Base-by-base conservation (phyloP, 495 filamentous ascomycete species). In the Collariella sp. region DNA sequence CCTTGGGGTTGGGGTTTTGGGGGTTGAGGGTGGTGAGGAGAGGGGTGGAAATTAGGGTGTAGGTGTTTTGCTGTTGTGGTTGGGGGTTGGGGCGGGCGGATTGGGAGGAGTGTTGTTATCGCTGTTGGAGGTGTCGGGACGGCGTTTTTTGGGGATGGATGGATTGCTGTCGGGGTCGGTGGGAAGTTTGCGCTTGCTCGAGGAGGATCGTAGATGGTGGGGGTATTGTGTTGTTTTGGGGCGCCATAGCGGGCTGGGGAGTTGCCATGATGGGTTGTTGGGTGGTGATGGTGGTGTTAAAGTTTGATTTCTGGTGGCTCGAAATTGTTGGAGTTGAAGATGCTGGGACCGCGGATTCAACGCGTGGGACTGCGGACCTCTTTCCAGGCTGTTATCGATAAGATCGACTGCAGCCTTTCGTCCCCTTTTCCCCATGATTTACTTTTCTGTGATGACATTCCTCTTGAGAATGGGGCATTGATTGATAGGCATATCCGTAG, bases 11-110 rank as follows among this genome's bases (percentile, higher is more conserved):
- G n/a, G n/a, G n/a, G n/a, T n/a, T n/a, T n/a, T n/a, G 26, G 15
- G 36, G 43, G 9, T 31, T 46, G 18, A 72, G 59, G 35, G 39
- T 58, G 36, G 54, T 38, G 54, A 72, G 57, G 35, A 69, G 38
- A 5, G 62, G 54, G n/a, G 52, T 55, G 63, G 66, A 60, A 15
- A 58, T 48, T 43, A 58, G 52, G 41, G 50, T 47, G 45, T 58
- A 64, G 20, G 50, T 34, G 59, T 55, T 50, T 55, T 33, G 42
- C 13, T 15, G 56, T 12, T 19, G 46, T n/a, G 9, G 34, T 38
- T 50, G 46, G 34, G 35, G 20, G 23, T 39, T n/a, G 42, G 19
- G 46, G 40, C 36, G 20, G 22, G 39, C 16, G 42, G 23, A 10
- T 46, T 15, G 19, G 22, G 29, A 12, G 15, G n/a, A n/a, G n/a